These are phyloP conservation scores for Heliamphora exappendiculata DNA, from an alignment of 148 eudicot species.

Conservation along the genomic window DNA sequence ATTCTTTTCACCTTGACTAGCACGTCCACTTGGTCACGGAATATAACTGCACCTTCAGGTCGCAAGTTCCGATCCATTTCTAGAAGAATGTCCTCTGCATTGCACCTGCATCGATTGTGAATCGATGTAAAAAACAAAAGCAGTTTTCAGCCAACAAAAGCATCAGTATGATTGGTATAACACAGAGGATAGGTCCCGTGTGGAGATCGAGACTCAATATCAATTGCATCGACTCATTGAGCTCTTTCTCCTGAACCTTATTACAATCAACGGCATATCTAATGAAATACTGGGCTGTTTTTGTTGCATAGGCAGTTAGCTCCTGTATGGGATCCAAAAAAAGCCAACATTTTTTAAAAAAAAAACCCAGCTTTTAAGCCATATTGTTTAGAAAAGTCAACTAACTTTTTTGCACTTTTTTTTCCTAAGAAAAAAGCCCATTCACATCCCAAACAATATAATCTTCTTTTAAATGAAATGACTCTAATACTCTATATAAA, in stretches of 20 bases:
- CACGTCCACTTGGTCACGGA: slow-evolving; percentile 35
- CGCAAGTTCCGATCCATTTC: slow-evolving; percentile 43
- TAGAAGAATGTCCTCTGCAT: slow-evolving; percentile 34
- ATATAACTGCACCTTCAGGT: slow-evolving; percentile 42
- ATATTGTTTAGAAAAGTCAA: too few species aligned
- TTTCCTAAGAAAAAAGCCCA: too few species aligned
- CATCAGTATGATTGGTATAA: not conserved
- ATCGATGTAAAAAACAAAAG: not conserved
- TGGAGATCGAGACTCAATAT: not conserved
- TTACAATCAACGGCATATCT: not conserved
- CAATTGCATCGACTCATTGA: not conserved
- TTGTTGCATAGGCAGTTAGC: not conserved
- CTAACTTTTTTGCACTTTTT: too few species aligned
- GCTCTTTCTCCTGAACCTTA: not conserved
- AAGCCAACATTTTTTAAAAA: too few species aligned
- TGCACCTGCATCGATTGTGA: slow-evolving; percentile 23
- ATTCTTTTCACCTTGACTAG: slow-evolving; percentile 35
- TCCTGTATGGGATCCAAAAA: too few species aligned
- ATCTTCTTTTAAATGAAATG: too few species aligned
- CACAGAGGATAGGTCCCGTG: not conserved
- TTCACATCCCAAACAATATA: too few species aligned
- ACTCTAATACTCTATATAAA: too few species aligned
- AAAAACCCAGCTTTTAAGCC: too few species aligned
- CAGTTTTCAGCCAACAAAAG: not conserved
- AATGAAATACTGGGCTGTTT: not conserved